These are phyloP conservation scores for Tetragonia tetragonoides DNA, from an alignment of 148 eudicot species.

Conservation along the genomic window DNA sequence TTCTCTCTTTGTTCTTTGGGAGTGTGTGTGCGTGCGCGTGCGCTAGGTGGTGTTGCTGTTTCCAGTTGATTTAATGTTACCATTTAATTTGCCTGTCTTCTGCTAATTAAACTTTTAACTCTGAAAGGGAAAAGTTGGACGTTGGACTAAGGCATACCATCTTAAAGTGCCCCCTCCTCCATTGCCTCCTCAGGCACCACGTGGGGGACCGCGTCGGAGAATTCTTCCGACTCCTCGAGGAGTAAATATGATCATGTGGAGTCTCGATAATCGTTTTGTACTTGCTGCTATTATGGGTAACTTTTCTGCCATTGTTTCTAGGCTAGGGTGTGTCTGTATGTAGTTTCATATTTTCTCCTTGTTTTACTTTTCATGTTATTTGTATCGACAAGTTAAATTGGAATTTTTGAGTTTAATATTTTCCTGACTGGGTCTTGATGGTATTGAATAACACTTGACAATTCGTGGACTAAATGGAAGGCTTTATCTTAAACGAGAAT, in stretches of 20 bases:
- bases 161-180: conserved; percentile 99
- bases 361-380: not conserved
- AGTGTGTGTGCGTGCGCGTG: too few species aligned
- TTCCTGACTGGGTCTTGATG: not conserved
- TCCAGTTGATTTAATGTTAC: conserved; percentile 9
- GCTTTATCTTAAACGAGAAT: not conserved
- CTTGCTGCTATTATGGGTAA: conserved; percentile 99
- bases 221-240: conserved; percentile 97
- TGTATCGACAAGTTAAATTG: not conserved
- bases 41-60: not conserved
- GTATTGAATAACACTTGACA: not conserved
- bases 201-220: conserved; percentile 98
- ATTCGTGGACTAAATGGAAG: not conserved
- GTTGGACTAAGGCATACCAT: conserved; percentile 90
- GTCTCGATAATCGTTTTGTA: conserved; percentile 96
- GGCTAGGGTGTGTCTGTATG: not conserved
- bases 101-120: conserved; percentile 4
- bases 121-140: conserved; percentile 73
- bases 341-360: not conserved
- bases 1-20: not conserved
- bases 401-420: not conserved
- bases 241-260: conserved; percentile 98
- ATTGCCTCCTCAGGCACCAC: conserved; percentile 86
- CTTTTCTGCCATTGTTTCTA: conserved; percentile 22
- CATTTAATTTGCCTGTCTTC: not conserved